Conservation (phyloP, 352 stramenopile species). For the Phytophthora europaea region DNA sequence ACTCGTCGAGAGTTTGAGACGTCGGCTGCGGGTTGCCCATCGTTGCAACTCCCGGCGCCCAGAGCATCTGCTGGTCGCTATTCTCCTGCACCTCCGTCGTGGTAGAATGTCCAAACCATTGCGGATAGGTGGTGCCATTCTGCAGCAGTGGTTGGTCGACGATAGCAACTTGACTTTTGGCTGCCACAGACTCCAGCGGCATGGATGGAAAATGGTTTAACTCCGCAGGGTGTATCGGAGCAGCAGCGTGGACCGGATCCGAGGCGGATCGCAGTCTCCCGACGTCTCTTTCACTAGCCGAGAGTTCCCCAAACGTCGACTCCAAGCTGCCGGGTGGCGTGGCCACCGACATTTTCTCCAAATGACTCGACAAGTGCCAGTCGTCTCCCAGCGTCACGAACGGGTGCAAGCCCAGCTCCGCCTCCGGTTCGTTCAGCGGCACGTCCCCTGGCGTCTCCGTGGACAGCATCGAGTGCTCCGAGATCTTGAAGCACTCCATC, state of each 20-base stretch:
- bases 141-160: background rate
- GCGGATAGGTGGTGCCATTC: slow-evolving; percentile 16
- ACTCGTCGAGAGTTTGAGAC: slow-evolving; percentile 43
- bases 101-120: slow-evolving; percentile 13
- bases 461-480: slow-evolving; percentile 22
- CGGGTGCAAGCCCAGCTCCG: slow-evolving; percentile 29
- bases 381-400: slow-evolving; percentile 40
- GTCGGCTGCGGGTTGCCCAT: slow-evolving; percentile 20
- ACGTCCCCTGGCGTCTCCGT: slow-evolving; percentile 16
- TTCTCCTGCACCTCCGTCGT: background rate
- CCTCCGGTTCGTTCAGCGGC: slow-evolving; percentile 31
- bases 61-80: slow-evolving; percentile 12
- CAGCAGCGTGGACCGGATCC: slow-evolving; percentile 27
- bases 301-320: slow-evolving; percentile 10
- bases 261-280: slow-evolving; percentile 33
- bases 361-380: slow-evolving; percentile 64
- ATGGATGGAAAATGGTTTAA: slow-evolving; percentile 33
- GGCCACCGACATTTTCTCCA: slow-evolving; percentile 77
- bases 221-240: slow-evolving; percentile 7
- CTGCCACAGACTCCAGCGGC: slow-evolving; percentile 3
- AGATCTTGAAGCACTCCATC: slow-evolving; percentile 59
- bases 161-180: slow-evolving; percentile 8
- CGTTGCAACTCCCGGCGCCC: slow-evolving; percentile 9
- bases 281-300: background rate
- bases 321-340: slow-evolving; percentile 21